Percentiles rank a stretch among this genome's conserved stretches.
Evolutionary conservation across 2,329 filamentous ascomycete genomes (phyloP).

Genomic region (Talaromyces sp.): DNA sequence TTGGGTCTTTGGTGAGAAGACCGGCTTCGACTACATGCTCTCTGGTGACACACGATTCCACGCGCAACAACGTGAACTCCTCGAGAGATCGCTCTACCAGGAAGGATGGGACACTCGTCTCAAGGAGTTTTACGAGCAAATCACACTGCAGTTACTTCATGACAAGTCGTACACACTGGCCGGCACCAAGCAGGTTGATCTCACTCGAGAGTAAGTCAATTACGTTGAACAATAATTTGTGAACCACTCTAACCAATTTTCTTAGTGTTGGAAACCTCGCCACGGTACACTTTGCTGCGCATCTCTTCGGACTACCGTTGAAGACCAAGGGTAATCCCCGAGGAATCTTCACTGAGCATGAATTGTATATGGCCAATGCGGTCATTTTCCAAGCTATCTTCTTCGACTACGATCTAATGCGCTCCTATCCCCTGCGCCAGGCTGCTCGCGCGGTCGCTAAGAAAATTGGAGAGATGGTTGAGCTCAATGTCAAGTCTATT

Average conservation of each 20-base stretch:
- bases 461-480: constrained; percentile 59
- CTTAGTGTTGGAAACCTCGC: constrained; percentile 50
- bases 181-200: constrained; percentile 63
- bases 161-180: constrained; percentile 64
- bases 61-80: constrained; percentile 50
- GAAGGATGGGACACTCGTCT: constrained; percentile 61
- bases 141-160: constrained; percentile 58
- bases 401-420: constrained; percentile 62
- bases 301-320: constrained; percentile 53
- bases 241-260: neutral
- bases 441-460: constrained; percentile 55
- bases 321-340: constrained; percentile 51
- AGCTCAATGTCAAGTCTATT: constrained; percentile 62
- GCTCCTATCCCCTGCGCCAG: constrained; percentile 61
- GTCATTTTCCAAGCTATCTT: constrained; percentile 65
- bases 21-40: constrained; percentile 56
- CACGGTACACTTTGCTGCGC: constrained; percentile 54
- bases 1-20: constrained; percentile 57
- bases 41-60: constrained; percentile 51
- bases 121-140: constrained; percentile 64
- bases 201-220: constrained; percentile 54
- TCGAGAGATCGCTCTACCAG: constrained; percentile 58
- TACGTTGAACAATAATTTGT: neutral
- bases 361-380: constrained; percentile 59
- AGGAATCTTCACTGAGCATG: constrained; percentile 55